A percentile compares a stretch with the other conserved stretches of the same genome.
Evolutionary conservation across 345 rosid genomes (phyloP).

Genomic region (Psidium friedrichsthalianum): DNA sequence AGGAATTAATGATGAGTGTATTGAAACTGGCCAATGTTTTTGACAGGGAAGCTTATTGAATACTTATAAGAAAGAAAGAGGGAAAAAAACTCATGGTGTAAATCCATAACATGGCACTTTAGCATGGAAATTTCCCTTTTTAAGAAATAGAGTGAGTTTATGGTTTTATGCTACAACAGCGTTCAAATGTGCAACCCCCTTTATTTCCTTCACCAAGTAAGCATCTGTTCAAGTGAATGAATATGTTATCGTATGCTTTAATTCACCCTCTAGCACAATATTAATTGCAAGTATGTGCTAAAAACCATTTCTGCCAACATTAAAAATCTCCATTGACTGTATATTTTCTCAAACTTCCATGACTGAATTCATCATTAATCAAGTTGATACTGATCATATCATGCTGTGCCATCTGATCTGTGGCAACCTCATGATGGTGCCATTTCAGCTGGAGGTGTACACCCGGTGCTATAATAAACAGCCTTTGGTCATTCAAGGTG

Average conservation of each 20-base stretch:
- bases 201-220: background rate
- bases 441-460: slow-evolving; percentile 66
- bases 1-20: background rate
- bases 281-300: background rate
- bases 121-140: background rate
- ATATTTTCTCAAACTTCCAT: background rate
- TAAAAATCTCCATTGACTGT: background rate
- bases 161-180: background rate
- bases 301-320: background rate
- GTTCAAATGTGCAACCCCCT: background rate
- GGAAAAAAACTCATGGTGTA: background rate
- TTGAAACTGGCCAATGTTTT: background rate
- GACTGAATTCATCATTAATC: background rate
- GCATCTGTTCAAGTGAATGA: background rate
- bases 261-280: background rate
- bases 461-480: slow-evolving; percentile 70
- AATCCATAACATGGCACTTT: background rate
- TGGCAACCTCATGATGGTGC: background rate
- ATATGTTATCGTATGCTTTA: background rate
- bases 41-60: background rate
- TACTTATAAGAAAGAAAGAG: background rate
- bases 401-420: background rate
- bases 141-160: background rate
- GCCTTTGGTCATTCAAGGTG: slow-evolving; percentile 92
- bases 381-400: background rate